A percentile compares a stretch with the other conserved stretches of the same genome.
Conservation (phyloP, 495 filamentous ascomycete species). For the Venustampulla echinocandica region DNA sequence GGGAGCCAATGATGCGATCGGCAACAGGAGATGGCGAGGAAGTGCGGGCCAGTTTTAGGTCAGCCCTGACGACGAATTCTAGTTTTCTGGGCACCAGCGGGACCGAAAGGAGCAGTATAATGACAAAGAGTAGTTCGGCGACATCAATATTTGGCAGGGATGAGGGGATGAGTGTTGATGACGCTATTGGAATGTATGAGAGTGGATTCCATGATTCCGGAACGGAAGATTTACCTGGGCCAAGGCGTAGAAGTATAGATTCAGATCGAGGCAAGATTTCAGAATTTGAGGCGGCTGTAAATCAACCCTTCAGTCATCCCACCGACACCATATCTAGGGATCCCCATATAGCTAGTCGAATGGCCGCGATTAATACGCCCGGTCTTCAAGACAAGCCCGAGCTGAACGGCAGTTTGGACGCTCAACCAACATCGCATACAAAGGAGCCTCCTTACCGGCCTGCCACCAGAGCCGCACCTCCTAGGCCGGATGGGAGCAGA, state of each 20-base stretch:
- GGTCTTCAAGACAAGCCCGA: constrained; percentile 13
- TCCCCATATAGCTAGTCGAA: constrained; percentile 30
- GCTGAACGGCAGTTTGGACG: constrained; percentile 9
- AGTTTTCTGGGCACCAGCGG: constrained; percentile 58
- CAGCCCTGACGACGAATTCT: constrained; percentile 58
- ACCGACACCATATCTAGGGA: constrained; percentile 25
- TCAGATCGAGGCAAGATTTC: constrained; percentile 26
- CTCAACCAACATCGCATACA: constrained; percentile 24
- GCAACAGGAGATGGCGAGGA: constrained; percentile 39
- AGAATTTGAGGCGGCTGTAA: constrained; percentile 36
- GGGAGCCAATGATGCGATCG: constrained; percentile 36
- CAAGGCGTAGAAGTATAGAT: constrained; percentile 20
- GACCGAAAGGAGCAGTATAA: constrained; percentile 73
- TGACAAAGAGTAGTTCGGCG: constrained; percentile 71
- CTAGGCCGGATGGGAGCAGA: constrained; percentile 30
- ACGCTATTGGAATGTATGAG: constrained; percentile 89
- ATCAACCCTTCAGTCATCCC: constrained; percentile 28
- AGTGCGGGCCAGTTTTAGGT: constrained; percentile 63
- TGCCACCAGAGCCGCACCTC: constrained; percentile 5
- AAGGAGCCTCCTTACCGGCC: constrained; percentile 5
- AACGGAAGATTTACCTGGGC: constrained; percentile 18
- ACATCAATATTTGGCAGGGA: constrained; percentile 57
- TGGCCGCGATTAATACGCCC: constrained; percentile 7
- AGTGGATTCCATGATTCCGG: constrained; percentile 60
- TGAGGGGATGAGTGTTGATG: constrained; percentile 76